These are phyloP conservation scores for Zoysia pacifica DNA, from an alignment of 176 grass and related monocot genomes.

Conservation along the genomic window DNA sequence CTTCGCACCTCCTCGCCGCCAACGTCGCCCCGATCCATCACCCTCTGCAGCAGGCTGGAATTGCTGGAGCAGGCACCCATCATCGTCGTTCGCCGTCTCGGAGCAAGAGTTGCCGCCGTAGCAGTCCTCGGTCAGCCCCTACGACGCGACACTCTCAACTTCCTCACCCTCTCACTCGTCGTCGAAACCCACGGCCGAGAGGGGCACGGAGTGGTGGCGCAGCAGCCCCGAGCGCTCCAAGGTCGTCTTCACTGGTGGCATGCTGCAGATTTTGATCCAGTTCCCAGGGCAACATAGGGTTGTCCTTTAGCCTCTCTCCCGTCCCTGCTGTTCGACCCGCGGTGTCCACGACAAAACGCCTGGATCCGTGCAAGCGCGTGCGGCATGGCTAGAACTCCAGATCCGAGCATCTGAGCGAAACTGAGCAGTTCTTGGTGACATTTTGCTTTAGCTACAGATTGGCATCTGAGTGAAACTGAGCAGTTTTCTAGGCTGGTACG, in stretches of 20 bases:
- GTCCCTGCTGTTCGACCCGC: no score
- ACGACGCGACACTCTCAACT: slow-evolving; percentile 71
- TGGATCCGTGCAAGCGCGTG: no score
- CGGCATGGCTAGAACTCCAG: no score
- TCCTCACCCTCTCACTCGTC: slow-evolving; percentile 56
- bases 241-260: slow-evolving; percentile 58
- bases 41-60: slow-evolving; percentile 56
- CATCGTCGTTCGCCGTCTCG: slow-evolving; percentile 65
- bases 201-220: slow-evolving; percentile 41
- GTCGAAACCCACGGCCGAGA: slow-evolving; percentile 44
- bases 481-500: no score
- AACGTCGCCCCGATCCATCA: slow-evolving; percentile 9
- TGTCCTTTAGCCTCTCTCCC: no score
- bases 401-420: no score
- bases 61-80: slow-evolving; percentile 54
- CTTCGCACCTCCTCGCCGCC: slow-evolving; percentile 43
- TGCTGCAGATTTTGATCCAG: no score
- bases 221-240: slow-evolving; percentile 47
- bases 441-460: no score
- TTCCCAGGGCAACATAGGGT: no score
- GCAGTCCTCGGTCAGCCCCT: slow-evolving; percentile 53
- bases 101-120: slow-evolving; percentile 55
- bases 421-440: no score
- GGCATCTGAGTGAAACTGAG: no score
- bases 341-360: no score